These are phyloP conservation scores for Syncephalastrum contaminatum DNA, from an alignment of 371 early-diverging fungal species.

Conservation along the genomic window DNA sequence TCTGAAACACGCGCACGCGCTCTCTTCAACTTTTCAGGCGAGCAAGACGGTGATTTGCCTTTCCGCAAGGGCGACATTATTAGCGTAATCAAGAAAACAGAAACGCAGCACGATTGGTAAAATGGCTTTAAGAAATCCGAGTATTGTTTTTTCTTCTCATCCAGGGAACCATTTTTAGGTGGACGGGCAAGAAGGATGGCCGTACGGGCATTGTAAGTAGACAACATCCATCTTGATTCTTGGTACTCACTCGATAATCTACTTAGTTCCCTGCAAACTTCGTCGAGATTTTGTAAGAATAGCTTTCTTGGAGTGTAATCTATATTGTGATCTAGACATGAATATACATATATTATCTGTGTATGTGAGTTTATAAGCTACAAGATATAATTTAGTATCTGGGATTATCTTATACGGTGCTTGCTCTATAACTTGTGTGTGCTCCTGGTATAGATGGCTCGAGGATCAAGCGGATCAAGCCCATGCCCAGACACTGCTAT, in stretches of 20 bases:
- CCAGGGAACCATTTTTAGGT: constrained; percentile 18
- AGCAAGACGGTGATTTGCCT: constrained; percentile 73
- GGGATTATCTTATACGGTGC: too few species aligned
- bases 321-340: too few species aligned
- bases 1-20: constrained; percentile 57
- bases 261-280: constrained; percentile 77
- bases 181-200: constrained; percentile 71
- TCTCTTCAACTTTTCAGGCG: constrained; percentile 72
- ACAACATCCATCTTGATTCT: neutral
- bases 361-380: too few species aligned
- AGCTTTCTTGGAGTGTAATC: too few species aligned
- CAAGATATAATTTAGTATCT: too few species aligned
- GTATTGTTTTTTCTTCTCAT: neutral
- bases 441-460: too few species aligned
- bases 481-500: too few species aligned
- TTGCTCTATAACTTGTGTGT: too few species aligned
- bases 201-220: constrained; percentile 61
- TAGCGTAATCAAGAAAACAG: constrained; percentile 61
- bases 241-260: constrained; percentile 6
- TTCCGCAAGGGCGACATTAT: constrained; percentile 83
- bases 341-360: too few species aligned
- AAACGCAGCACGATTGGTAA: constrained; percentile 74
- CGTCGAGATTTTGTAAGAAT: constrained; percentile 32
- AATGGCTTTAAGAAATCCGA: too few species aligned
- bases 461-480: too few species aligned